Base-by-base conservation (phyloP, 2,329 filamentous ascomycete genomes). In the Xylaria hypoxylon region DNA sequence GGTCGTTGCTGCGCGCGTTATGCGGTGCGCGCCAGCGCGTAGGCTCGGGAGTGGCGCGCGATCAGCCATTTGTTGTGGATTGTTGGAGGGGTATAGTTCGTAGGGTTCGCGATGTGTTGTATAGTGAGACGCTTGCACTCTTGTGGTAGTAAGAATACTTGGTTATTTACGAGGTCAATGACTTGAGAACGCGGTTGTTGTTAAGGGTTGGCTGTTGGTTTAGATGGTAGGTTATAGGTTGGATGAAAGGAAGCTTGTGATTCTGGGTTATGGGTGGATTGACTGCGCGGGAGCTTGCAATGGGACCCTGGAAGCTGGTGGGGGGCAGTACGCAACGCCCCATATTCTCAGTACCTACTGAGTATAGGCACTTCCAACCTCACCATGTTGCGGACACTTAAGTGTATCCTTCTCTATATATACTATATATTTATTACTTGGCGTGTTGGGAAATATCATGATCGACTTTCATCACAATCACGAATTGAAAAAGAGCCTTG, bases 1-100 rank as follows among this genome's bases (percentile, higher is more conserved):
- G 60, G 71, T 75, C n/a, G 66, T 51, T 13, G 75, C 73, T 42
- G 73, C 57, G 68, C 74, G 75, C 22, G 72, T 68, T n/a, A 64
- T 65, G 22, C 72, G 68, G 52, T 38, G 69, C 22, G 68, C 64
- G 31, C 66, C 70, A 7, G 65, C 59, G 15, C 71, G 71, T n/a
- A 72, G 67, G 33, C 58, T 62, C 24, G 56, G 57, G 11, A 70
- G 72, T 2, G 76, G 74, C 13, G 72, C 71, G n/a, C 72, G 74
- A 62, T 75, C 73, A 59, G 72, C 64, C 75, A 76, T 76, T 24
- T 60, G 42, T 67, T 67, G 31, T 35, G 33, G 45, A 44, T 42
- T 42, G 13, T 8, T 28, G 35, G 55, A 40, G 47, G 19, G 33
- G n/a, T 51, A 35, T n/a, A 5, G 28, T 38, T 55, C 19, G 42